These are phyloP conservation scores for Scheffersomyces quercinus DNA, from an alignment of 1,139 yeast genomes.

Conservation along the genomic window DNA sequence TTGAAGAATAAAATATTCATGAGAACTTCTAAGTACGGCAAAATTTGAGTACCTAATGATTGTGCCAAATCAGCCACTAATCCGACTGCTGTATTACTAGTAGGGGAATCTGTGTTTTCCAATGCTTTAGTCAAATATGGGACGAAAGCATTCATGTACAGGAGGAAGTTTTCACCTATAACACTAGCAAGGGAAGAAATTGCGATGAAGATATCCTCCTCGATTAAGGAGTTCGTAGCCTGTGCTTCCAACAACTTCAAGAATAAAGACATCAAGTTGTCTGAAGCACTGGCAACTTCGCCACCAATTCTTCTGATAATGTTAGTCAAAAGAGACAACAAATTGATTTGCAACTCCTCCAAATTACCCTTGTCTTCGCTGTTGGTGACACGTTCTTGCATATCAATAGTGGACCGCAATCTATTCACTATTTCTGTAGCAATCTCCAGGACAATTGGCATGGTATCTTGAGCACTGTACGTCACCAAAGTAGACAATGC, in stretches of 20 bases:
- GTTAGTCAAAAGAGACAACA: conserved; percentile 82
- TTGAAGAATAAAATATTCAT: conserved; percentile 80
- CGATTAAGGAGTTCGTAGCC: conserved; percentile 74
- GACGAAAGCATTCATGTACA: conserved; percentile 77
- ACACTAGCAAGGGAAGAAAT: conserved; percentile 88
- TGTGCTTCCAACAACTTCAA: conserved; percentile 64
- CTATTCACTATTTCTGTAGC: conserved; percentile 75
- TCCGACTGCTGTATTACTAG: conserved; percentile 88
- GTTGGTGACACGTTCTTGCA: conserved; percentile 54
- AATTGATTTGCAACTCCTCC: conserved; percentile 87
- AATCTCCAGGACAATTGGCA: conserved; percentile 66
- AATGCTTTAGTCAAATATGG: conserved; percentile 81
- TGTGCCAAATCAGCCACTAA: conserved; percentile 97
- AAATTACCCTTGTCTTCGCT: conserved; percentile 74
- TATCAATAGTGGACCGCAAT: conserved; percentile 62
- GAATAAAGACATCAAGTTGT: conserved; percentile 80
- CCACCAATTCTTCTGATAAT: conserved; percentile 80
- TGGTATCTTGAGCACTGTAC: conserved; percentile 70
- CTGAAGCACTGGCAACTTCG: conserved; percentile 70
- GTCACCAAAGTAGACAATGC: conserved; percentile 83
- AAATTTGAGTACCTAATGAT: conserved; percentile 73
- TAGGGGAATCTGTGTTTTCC: conserved; percentile 78
- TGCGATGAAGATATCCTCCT: conserved; percentile 92
- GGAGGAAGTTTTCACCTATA: conserved; percentile 64
- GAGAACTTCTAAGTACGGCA: conserved; percentile 74